Percentiles rank a stretch among this genome's conserved stretches.
Evolutionary conservation across 805 yeast genomes (phyloP).

Genomic region (Candida awuae): DNA sequence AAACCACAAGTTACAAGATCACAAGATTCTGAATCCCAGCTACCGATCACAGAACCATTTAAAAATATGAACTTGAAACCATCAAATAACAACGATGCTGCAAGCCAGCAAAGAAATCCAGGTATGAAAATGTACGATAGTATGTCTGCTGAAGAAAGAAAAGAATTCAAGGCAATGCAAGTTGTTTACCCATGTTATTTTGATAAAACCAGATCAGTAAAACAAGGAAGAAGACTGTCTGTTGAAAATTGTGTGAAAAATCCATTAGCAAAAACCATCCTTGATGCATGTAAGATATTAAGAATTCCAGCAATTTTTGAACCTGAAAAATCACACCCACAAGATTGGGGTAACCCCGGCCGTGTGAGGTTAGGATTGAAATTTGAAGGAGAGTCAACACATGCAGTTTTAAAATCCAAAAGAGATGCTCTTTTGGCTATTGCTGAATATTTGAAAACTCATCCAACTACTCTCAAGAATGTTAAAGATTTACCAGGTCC

Average conservation of each 20-base stretch:
- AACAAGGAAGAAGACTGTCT: constrained; percentile 79
- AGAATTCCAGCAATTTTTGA: constrained; percentile 42
- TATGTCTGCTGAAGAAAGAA: constrained; percentile 42
- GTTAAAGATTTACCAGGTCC: constrained; percentile 61
- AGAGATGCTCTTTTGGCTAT: constrained; percentile 57
- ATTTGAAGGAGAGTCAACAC: constrained; percentile 35
- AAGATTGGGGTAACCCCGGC: constrained; percentile 97
- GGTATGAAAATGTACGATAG: constrained; percentile 9
- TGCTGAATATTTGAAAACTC: constrained; percentile 49
- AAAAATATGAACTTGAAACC: constrained; percentile 25
- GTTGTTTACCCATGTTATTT: constrained; percentile 88
- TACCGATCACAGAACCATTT: constrained; percentile 17
- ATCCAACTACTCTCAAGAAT: constrained; percentile 63
- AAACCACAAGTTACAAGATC: constrained; percentile 55
- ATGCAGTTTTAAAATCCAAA: constrained; percentile 39
- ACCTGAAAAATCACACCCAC: constrained; percentile 86
- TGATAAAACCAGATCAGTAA: constrained; percentile 65
- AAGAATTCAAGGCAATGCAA: constrained; percentile 62
- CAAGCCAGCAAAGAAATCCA: constrained; percentile 3
- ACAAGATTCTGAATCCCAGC: constrained; percentile 34
- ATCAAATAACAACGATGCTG: constrained; percentile 1
- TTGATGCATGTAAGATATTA: constrained; percentile 51
- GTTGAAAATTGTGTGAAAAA: constrained; percentile 64
- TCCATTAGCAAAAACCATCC: constrained; percentile 77
- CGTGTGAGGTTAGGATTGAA: constrained; percentile 72